Base-by-base conservation (phyloP, 2,329 filamentous ascomycete species). In the Aspergillus oerlinghausenensis region DNA sequence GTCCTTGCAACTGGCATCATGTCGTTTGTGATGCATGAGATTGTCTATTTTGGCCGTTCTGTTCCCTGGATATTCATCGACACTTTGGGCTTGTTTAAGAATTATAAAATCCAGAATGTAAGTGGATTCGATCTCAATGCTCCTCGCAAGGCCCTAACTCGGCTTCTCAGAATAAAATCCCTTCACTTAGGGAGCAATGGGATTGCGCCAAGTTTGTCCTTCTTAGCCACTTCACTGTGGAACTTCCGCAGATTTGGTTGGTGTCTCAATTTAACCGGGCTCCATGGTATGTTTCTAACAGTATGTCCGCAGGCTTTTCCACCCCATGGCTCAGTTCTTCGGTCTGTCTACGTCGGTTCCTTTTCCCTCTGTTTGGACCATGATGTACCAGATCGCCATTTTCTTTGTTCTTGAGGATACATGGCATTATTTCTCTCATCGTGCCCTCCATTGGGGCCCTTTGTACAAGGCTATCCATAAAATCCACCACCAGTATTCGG, bases 401-500 rank as follows among this genome's bases (percentile, higher is more conserved):
- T 95, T 97, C 83, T 99, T 99, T 78, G 84, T 97, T 57, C 78
- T 97, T 70, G 94, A 99, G 77, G 94, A 99, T 76, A 81, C 93
- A 64, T 99, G 94, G 94, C 94, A 99, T 78, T 99, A 99, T 83
- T 97, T 92, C 87, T 86, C 86, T 65, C 94, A 99, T 79, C 91
- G 94, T 66, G 85, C 84, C 47, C 86, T 99, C 78, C 94, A 99
- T 82, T 95, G 91, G 80, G 92, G 90, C 23, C 90, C 92, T 42
- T 86, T 99, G 5, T 99, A 99, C 86, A 96, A 92, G 81, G 84
- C 87, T 70, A 90, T 99, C 69, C 94, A 99, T 84, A 99, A 99
- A 82, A 92, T 99, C 67, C 94, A 99, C 80, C 94, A 99, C 81
- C 93, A 94, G 70, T 99, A 99, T 81, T 96, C 92, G 40, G 94